Evolutionary conservation across 805 yeast species (phyloP).

Genomic region (Ogataea methanolica): DNA sequence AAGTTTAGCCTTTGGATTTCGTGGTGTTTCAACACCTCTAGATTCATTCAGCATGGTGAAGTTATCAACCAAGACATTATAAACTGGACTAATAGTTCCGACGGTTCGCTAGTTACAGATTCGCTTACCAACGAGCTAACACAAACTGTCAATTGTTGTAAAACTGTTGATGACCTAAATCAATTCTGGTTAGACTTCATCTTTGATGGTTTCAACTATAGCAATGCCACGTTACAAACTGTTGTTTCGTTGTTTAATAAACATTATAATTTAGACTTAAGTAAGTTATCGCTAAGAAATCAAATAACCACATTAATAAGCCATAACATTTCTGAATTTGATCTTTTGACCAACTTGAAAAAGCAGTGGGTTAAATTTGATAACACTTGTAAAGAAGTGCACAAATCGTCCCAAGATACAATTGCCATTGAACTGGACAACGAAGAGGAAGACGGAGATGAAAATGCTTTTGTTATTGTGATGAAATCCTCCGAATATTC

Average conservation of each 20-base stretch:
- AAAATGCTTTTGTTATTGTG: conserved; percentile 23
- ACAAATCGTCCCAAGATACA: conserved; percentile 55
- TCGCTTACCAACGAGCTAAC: conserved; percentile 7
- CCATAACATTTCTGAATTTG: conserved; percentile 24
- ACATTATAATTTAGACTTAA: conserved; percentile 7
- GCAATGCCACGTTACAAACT: conserved; percentile 44
- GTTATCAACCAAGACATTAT: conserved; percentile 1
- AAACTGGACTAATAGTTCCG: conserved; percentile 13
- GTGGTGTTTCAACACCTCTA: conserved; percentile 22
- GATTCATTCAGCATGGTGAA: conserved; percentile 18
- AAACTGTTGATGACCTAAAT: conserved; percentile 13
- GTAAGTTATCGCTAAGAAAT: conserved; percentile 28
- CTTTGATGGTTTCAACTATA: conserved; percentile 46
- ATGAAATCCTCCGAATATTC: conserved; percentile 34
- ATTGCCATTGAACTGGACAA: conserved; percentile 43
- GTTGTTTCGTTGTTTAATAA: conserved; percentile 29
- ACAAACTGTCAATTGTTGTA: conserved; percentile 5
- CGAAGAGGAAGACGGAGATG: conserved; percentile 25
- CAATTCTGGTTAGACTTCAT: conserved; percentile 42
- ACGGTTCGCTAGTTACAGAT: conserved; percentile 5
- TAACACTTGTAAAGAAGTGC: conserved; percentile 67
- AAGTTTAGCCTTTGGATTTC: conserved; percentile 17
- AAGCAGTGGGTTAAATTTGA: conserved; percentile 67
- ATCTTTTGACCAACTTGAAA: conserved; percentile 33
- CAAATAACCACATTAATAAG: conserved; percentile 27